Conservation (phyloP, 345 rosid genomes). For the Eucalyptus dawsonii region DNA sequence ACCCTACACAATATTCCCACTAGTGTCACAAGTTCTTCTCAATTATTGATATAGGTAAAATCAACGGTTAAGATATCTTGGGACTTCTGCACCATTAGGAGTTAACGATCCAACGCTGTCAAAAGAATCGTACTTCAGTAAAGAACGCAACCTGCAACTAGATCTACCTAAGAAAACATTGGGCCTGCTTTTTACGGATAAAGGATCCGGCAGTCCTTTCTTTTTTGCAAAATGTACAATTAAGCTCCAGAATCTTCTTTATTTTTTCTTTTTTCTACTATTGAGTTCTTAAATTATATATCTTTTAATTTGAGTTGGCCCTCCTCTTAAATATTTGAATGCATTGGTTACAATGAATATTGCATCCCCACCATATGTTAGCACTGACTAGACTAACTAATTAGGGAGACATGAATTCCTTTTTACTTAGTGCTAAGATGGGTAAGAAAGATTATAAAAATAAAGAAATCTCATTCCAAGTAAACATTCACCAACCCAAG, state of each 20-base stretch:
- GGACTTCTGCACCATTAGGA: background rate
- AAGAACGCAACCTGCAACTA: background rate
- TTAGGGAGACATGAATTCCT: background rate
- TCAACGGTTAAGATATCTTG: background rate
- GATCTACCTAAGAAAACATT: too few relatives aligned
- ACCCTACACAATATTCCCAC: background rate
- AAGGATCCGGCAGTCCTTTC: accelerated
- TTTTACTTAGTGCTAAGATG: too few relatives aligned
- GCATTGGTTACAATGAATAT: background rate
- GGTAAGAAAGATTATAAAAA: too few relatives aligned
- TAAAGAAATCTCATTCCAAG: too few relatives aligned
- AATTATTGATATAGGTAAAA: too few relatives aligned
- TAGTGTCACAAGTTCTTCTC: background rate
- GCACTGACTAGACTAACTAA: too few relatives aligned
- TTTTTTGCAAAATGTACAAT: too few relatives aligned
- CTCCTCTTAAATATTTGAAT: background rate
- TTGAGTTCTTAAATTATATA: too few relatives aligned
- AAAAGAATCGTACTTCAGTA: background rate
- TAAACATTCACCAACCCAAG: too few relatives aligned
- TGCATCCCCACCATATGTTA: background rate
- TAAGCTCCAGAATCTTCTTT: accelerated
- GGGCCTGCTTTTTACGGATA: background rate
- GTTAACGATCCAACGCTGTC: background rate
- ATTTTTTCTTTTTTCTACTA: too few relatives aligned
- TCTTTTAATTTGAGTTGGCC: background rate